Evolutionary conservation across 768 basidiomycete genomes (phyloP), one percentile per base, ranked within the genome.

Genomic region (Hypsizygus marmoreus): DNA sequence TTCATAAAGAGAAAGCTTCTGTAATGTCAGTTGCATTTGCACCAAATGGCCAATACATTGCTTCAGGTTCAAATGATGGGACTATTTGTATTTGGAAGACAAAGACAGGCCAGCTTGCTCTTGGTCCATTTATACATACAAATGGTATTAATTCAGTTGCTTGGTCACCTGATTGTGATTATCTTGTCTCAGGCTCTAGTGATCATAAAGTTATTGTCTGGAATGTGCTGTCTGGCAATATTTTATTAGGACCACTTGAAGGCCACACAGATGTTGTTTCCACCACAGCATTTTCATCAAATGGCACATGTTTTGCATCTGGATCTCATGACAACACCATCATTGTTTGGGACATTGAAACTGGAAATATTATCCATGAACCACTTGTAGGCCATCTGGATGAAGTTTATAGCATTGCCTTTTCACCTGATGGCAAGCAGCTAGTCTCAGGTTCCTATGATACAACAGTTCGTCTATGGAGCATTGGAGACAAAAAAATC

Each of bases 81-180:
- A n/a, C n/a, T n/a, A n/a, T n/a, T n/a, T n/a, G n/a, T n/a, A n/a
- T n/a, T n/a, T n/a, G n/a, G n/a, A n/a, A n/a, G n/a, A n/a, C n/a
- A n/a, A 29, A 41, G 12, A 29, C 40, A 29, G 34, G 22, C 12
- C 22, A 16, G 12, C 34, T 35, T 4, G 34, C 10, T 4, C 17
- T 20, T 4, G 34, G 34, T 12, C 34, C 34, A 2, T 35, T 35
- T 13, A 35, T 20, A 17, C 22, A 35, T 35, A 35, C 34, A 16
- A 20, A 35, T 35, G 34, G 34, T 35, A 20, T 35, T 35, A 35
- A 35, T 16, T 35, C 34, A 19, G n/a, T n/a, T n/a, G n/a, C n/a
- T n/a, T n/a, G n/a, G n/a, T n/a, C n/a, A n/a, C n/a, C n/a, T n/a
- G n/a, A n/a, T n/a, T n/a, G n/a, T n/a, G n/a, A n/a, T n/a, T n/a